Evolutionary conservation across 164 flowering plant species (phyloP).

Genomic region (Saururus chinensis): DNA sequence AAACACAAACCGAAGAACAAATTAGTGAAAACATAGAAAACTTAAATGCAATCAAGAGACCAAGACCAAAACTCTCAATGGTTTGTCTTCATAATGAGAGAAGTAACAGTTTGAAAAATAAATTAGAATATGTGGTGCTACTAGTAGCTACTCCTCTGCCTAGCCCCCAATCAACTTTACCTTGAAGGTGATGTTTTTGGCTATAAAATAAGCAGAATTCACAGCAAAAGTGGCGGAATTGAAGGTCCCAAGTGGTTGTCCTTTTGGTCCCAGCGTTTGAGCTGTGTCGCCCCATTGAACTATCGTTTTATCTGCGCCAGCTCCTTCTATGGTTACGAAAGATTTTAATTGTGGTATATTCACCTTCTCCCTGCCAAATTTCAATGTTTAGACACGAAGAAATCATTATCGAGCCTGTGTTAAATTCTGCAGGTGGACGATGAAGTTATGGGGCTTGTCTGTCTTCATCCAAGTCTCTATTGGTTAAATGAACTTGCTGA

Average conservation of each 20-base stretch:
- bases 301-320: slow-evolving; percentile 85
- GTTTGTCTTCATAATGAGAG: no score
- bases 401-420: neutral
- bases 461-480: no score
- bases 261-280: slow-evolving; percentile 53
- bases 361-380: slow-evolving; percentile 77
- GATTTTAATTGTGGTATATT: slow-evolving; percentile 63
- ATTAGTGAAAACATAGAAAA: no score
- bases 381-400: neutral
- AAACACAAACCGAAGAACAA: neutral
- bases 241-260: slow-evolving; percentile 75
- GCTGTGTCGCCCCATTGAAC: slow-evolving; percentile 98
- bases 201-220: slow-evolving; percentile 77
- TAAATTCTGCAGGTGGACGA: neutral
- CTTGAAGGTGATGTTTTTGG: slow-evolving; percentile 96
- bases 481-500: no score
- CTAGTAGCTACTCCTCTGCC: no score
- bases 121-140: no score
- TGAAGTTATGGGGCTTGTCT: neutral
- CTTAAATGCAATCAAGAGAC: no score
- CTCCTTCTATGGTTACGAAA: slow-evolving; percentile 83
- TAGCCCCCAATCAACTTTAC: slow-evolving; percentile 24
- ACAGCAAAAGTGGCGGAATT: slow-evolving; percentile 93
- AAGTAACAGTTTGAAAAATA: no score
- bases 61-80: neutral